phyloP scores from a whole-genome alignment of 2,329 filamentous ascomycete genomes.

The Fonsecaea pedrosoi region DNA sequence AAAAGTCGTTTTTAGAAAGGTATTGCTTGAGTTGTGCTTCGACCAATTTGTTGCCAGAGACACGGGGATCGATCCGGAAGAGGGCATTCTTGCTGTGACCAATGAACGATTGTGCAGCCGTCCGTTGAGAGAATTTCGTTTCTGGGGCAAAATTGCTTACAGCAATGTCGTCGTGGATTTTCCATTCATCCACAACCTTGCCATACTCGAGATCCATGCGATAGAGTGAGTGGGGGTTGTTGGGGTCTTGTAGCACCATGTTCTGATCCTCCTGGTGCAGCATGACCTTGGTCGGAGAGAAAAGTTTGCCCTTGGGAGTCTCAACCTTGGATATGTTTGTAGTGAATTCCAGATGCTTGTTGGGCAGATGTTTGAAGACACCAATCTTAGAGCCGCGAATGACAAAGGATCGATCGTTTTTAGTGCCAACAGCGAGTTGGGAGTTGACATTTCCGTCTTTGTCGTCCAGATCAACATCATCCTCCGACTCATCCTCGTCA shows the following conservation, averaged over 20 bases:
- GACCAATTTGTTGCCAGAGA: conserved; percentile 89
- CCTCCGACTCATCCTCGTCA: conserved; percentile 78
- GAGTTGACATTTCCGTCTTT: conserved; percentile 87
- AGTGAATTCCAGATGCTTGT: conserved; percentile 92
- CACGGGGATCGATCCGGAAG: conserved; percentile 89
- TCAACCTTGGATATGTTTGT: conserved; percentile 97
- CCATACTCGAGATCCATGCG: conserved; percentile 98
- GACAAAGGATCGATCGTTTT: conserved; percentile 95
- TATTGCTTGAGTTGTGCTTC: conserved; percentile 95
- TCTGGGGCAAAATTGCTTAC: conserved; percentile 92
- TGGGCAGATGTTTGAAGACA: conserved; percentile 93
- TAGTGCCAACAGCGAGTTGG: conserved; percentile 93
- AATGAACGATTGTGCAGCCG: conserved; percentile 90
- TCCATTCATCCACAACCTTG: conserved; percentile 98
- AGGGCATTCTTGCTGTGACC: conserved; percentile 92
- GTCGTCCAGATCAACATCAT: conserved; percentile 71
- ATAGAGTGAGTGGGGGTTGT: conserved; percentile 88
- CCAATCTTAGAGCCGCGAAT: conserved; percentile 97
- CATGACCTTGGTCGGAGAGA: conserved; percentile 97
- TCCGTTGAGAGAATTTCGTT: conserved; percentile 98
- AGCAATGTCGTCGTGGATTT: conserved; percentile 93
- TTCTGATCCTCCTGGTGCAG: conserved; percentile 88
- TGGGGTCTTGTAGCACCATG: conserved; percentile 82
- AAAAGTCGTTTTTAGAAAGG: conserved; percentile 95
- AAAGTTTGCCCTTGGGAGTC: conserved; percentile 83